Conservation (phyloP, 164 flowering plant genomes). For the Pachysandra terminalis region DNA sequence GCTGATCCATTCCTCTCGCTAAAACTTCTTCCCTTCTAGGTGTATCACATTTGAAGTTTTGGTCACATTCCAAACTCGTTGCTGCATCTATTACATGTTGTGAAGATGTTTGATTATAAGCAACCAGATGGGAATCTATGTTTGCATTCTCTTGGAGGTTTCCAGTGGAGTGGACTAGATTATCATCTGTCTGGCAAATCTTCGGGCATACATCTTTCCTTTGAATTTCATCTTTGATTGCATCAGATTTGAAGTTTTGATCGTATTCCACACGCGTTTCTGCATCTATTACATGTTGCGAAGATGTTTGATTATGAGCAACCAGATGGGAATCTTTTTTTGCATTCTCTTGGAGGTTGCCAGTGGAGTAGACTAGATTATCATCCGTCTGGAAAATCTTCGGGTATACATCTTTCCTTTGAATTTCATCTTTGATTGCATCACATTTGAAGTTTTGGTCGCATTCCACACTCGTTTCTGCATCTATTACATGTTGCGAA, state of each 20-base stretch:
- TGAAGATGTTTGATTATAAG: conserved; percentile 6
- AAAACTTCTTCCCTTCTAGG: conserved; percentile 10
- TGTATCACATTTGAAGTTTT: background rate
- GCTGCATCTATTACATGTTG: background rate
- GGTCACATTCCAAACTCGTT: background rate
- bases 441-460: conserved; percentile 4
- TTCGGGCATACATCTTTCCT: no score
- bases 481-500: conserved; percentile 1
- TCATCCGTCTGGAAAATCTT: background rate
- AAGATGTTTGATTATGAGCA: conserved; percentile 1
- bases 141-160: conserved; percentile 14
- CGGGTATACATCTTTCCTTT: no score
- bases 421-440: no score
- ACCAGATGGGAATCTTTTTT: conserved; percentile 13
- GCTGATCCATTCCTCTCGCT: conserved; percentile 33
- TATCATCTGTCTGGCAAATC: background rate
- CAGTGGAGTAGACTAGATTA: conserved; percentile 17
- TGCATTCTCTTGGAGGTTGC: conserved; percentile 12
- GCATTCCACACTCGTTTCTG: background rate
- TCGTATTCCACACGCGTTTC: background rate
- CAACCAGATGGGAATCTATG: conserved; percentile 10
- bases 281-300: conserved; percentile 1
- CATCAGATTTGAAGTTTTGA: background rate
- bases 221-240: no score
- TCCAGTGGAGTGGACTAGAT: conserved; percentile 17